phyloP scores from a whole-genome alignment of 129 eudicot species.

The Kitagawia praeruptora region DNA sequence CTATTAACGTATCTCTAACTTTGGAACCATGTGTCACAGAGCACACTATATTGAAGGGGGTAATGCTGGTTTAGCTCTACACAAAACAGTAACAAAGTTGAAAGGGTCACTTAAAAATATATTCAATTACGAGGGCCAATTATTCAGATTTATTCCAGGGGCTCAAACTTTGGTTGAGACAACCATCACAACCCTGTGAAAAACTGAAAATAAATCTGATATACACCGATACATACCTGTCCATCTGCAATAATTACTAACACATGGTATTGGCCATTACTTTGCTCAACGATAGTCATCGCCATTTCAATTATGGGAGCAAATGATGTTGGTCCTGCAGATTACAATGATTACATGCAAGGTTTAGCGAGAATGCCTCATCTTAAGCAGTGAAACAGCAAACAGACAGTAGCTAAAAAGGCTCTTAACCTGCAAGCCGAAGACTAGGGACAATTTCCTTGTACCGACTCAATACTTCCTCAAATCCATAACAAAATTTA shows the following conservation, averaged over 20 bases:
- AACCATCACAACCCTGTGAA: neutral
- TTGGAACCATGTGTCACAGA: neutral
- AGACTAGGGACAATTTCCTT: conserved; percentile 77
- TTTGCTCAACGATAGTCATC: conserved; percentile 80
- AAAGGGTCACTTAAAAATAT: neutral
- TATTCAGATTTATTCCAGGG: neutral
- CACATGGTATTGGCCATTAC: conserved; percentile 95
- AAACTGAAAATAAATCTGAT: neutral
- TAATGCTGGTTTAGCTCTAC: neutral
- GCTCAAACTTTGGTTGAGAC: neutral
- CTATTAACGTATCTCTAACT: neutral
- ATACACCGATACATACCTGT: conserved; percentile 50
- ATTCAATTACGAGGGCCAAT: neutral
- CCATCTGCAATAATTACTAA: conserved; percentile 92
- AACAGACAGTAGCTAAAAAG: conserved; percentile 7
- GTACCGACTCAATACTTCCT: conserved; percentile 77
- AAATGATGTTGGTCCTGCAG: conserved; percentile 93
- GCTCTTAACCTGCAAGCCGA: conserved; percentile 72
- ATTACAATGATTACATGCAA: neutral
- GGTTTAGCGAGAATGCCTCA: neutral
- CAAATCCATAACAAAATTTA: conserved; percentile 82
- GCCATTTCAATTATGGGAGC: conserved; percentile 98
- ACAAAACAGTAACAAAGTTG: neutral
- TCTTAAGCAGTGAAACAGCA: conserved; percentile 10
- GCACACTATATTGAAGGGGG: neutral